phyloP scores from a whole-genome alignment of 179 eudicot genomes.

The Corrigiola litoralis region DNA sequence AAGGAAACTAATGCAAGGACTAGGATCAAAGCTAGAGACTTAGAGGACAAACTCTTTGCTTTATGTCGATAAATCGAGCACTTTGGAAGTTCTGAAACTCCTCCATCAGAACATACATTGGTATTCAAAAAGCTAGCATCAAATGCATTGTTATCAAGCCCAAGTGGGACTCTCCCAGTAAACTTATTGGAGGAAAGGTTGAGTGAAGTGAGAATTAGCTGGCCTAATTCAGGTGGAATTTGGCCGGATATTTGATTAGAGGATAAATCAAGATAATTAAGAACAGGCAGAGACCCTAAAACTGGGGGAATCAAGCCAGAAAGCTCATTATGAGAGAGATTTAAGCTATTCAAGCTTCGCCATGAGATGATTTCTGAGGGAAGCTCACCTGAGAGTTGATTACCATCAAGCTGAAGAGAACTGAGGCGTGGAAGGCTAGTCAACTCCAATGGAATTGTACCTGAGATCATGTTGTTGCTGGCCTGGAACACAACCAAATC shows the following conservation, averaged over 20 bases:
- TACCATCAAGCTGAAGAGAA: slow-evolving; percentile 54
- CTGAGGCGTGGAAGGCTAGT: slow-evolving; percentile 43
- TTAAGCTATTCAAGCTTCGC: slow-evolving; percentile 41
- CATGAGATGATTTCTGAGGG: slow-evolving; percentile 57
- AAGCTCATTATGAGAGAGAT: slow-evolving; percentile 54
- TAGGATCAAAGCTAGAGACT: slow-evolving; percentile 43
- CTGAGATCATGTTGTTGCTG: slow-evolving; percentile 57
- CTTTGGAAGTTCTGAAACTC: slow-evolving; percentile 30
- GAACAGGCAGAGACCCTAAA: slow-evolving; percentile 50
- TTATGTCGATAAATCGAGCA: slow-evolving; percentile 26
- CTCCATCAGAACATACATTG: slow-evolving; percentile 45
- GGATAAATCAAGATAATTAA: slow-evolving; percentile 56
- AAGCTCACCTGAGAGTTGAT: slow-evolving; percentile 57
- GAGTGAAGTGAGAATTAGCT: slow-evolving; percentile 35
- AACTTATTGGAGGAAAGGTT: slow-evolving; percentile 68
- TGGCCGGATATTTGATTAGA: slow-evolving; percentile 55
- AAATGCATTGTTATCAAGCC: slow-evolving; percentile 53
- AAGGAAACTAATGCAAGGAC: slow-evolving; percentile 37
- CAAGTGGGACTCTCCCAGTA: slow-evolving; percentile 55
- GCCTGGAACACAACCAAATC: slow-evolving; percentile 46
- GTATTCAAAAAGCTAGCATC: slow-evolving; percentile 53
- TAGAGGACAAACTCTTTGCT: slow-evolving; percentile 26
- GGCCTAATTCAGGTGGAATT: slow-evolving; percentile 57
- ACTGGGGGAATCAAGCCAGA: slow-evolving; percentile 55
- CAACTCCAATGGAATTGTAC: slow-evolving; percentile 50